Percentiles rank a stretch among this genome's conserved stretches.
Conservation (phyloP, 257 asterid species). For the Solanum sejunctum region DNA sequence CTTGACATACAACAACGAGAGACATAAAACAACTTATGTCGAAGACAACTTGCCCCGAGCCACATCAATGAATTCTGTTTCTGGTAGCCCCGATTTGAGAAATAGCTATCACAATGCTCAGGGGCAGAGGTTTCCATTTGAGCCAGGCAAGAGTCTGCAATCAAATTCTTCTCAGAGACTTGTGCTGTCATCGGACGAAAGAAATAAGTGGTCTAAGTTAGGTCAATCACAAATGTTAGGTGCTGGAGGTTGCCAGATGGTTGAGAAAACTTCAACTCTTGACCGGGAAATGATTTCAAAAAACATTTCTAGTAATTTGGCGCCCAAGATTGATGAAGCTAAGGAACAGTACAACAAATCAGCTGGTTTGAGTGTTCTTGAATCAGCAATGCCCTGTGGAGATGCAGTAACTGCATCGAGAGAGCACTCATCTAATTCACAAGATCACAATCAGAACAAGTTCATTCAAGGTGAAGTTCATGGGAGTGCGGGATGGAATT, state of each 20-base stretch:
- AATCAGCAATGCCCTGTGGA: constrained; percentile 27
- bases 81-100: constrained; percentile 15
- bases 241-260: constrained; percentile 22
- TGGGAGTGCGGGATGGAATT: constrained; percentile 30
- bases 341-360: constrained; percentile 18
- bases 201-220: constrained; percentile 27
- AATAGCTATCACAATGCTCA: constrained; percentile 16
- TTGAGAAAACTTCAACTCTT: constrained; percentile 28
- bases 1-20: constrained; percentile 21
- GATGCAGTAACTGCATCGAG: constrained; percentile 24
- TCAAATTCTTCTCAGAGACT: constrained; percentile 32
- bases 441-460: constrained; percentile 21
- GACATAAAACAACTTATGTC: constrained; percentile 17
- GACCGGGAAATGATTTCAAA: constrained; percentile 22
- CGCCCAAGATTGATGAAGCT: constrained; percentile 22
- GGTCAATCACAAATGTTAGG: constrained; percentile 18
- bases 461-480: constrained; percentile 30
- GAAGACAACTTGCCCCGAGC: constrained; percentile 14
- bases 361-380: constrained; percentile 43
- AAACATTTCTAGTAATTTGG: constrained; percentile 19
- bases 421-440: constrained; percentile 27
- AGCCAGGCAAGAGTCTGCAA: constrained; percentile 16
- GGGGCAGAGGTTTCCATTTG: constrained; percentile 30
- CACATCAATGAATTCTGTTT: constrained; percentile 25
- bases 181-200: constrained; percentile 21